Evolutionary conservation across 2,329 filamentous ascomycete genomes (phyloP).

Genomic region (Aspergillus ibericus): DNA sequence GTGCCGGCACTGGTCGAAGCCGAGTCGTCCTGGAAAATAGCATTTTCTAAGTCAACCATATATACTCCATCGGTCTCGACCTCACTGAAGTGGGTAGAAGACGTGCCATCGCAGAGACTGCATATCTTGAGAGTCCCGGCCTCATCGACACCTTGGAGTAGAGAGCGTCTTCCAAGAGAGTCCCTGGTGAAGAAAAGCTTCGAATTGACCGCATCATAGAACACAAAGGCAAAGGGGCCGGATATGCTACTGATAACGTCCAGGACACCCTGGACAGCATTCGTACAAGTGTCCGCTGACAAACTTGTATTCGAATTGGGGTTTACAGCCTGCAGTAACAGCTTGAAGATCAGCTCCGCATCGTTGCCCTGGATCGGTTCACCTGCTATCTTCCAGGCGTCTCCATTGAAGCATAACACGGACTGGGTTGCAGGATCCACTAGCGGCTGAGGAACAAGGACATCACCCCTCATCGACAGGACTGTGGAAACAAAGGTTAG

Average conservation of each 20-base stretch:
- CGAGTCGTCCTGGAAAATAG: slow-evolving; percentile 7
- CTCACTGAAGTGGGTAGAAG: slow-evolving; percentile 65
- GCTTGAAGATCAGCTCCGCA: slow-evolving; percentile 65
- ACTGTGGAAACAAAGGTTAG: slow-evolving; percentile 79
- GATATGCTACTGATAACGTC: slow-evolving; percentile 61
- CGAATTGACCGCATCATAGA: slow-evolving; percentile 63
- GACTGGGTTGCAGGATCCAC: slow-evolving; percentile 57
- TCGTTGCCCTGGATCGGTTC: slow-evolving; percentile 70
- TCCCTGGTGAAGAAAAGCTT: slow-evolving; percentile 82
- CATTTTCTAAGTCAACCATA: slow-evolving; percentile 56
- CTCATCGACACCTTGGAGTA: slow-evolving; percentile 60
- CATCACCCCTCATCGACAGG: slow-evolving; percentile 78
- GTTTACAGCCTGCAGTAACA: slow-evolving; percentile 52
- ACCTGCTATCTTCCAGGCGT: slow-evolving; percentile 77
- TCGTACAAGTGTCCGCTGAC: slow-evolving; percentile 13
- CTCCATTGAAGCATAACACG: slow-evolving; percentile 93
- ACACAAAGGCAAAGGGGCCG: slow-evolving; percentile 89
- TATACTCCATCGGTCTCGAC: slow-evolving; percentile 84
- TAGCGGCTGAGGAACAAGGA: slow-evolving; percentile 72
- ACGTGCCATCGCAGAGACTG: slow-evolving; percentile 64
- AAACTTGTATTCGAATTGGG: slow-evolving; percentile 2
- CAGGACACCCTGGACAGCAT: slow-evolving; percentile 30
- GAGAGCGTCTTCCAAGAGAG: slow-evolving; percentile 79
- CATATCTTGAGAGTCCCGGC: slow-evolving; percentile 61
- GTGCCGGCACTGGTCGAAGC: neutral